phyloP scores from a whole-genome alignment of 176 grass and related monocot species.

The Hordeum marinum region DNA sequence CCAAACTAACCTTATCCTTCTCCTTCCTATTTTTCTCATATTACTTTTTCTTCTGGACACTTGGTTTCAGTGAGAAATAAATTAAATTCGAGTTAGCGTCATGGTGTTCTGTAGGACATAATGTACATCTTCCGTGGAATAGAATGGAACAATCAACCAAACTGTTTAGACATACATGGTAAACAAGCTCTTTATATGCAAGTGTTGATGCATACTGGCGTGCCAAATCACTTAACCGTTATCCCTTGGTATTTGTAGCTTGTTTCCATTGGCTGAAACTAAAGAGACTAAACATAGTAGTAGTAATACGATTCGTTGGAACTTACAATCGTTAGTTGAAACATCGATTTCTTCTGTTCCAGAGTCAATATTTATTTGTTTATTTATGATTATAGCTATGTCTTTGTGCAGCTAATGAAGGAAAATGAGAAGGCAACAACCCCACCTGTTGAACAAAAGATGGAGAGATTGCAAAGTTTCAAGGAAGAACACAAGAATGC shows the following conservation, averaged over 20 bases:
- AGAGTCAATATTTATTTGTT: not conserved
- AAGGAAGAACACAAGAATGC: slow-evolving; percentile 82
- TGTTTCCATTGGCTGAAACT: not conserved
- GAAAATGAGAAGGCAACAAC: slow-evolving; percentile 28
- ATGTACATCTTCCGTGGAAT: not conserved
- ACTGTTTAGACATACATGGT: not conserved
- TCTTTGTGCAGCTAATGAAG: slow-evolving; percentile 56
- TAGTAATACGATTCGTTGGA: not conserved
- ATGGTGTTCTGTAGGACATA: not conserved
- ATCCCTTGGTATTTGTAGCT: not conserved
- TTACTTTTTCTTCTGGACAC: not conserved
- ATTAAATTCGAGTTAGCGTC: not conserved
- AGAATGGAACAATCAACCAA: not conserved
- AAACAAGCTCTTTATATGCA: slow-evolving; percentile 1
- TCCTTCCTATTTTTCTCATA: not conserved
- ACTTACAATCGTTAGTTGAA: not conserved
- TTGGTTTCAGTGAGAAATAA: not conserved
- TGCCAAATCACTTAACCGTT: not conserved
- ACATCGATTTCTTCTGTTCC: not conserved
- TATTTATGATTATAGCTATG: not conserved
- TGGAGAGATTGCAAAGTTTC: slow-evolving; percentile 68
- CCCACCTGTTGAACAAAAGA: slow-evolving; percentile 53
- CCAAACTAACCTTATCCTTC: not conserved
- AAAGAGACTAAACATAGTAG: not conserved
- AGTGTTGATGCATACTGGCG: not conserved